Evolutionary conservation across 2,329 filamentous ascomycete genomes (phyloP), one percentile per base, ranked within the genome.

Genomic region (Purpureocillium lavendulum): DNA sequence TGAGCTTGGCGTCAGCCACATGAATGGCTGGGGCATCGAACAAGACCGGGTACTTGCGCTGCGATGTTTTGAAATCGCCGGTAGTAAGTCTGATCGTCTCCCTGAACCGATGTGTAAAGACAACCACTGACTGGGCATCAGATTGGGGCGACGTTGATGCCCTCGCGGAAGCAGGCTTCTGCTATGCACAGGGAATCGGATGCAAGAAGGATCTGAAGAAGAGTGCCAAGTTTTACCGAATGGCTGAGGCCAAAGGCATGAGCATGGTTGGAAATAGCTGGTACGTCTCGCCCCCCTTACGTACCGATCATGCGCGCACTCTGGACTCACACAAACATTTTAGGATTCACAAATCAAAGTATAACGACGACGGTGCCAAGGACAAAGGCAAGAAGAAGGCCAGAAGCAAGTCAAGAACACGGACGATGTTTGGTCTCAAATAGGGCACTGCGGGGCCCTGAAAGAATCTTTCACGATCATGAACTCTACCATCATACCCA

Each of bases 201-300:
- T 94, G 86, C 59, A 95, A 92, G 70, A 98, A 97, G 65, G 86
- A 97, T 57, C 69, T 96, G 57, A 96, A 88, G 69, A 96, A 89
- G 66, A 90, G 87, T 36, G 90, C 92, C 43, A 84, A 79, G 45
- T 87, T 92, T 54, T 97, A 97, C 60, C 82, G 92, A 16, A 74
- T 82, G 68, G 92, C 92, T 6, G 92, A 95, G 59, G 80, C 83
- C 17, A 92, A 92, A 64, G 92, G 92, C 7, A 89, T 96, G 71
- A 94, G 80, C 62, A 97, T 97, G 88, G 84, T 95, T 41, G 92
- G 92, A 40, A 97, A 97, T 60, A 96, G 88, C 70, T 98, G 92
- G 90, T 95, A 71, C 58, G 86, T 75, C 26, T 15, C 15, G 7
- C 14, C 29, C 11, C 14, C 29, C 12, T 33, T 36, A 15, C 39